phyloP scores from a whole-genome alignment of 495 filamentous ascomycete species.

The Xylona heveae region DNA sequence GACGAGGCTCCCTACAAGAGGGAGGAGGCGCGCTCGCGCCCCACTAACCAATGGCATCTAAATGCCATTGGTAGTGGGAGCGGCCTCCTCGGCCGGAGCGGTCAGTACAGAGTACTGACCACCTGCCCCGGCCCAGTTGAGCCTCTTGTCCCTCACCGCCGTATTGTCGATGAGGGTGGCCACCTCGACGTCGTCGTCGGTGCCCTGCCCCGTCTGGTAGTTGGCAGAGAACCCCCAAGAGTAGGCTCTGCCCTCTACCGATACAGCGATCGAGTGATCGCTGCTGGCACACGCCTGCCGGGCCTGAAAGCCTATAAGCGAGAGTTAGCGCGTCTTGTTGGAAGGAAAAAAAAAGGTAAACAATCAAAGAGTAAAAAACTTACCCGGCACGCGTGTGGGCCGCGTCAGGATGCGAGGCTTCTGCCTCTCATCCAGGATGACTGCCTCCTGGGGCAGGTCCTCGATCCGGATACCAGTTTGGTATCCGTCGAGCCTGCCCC shows the following conservation, averaged over 20 bases:
- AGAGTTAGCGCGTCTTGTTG: neutral
- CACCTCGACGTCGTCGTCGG: conserved; percentile 29
- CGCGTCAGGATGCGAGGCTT: conserved; percentile 33
- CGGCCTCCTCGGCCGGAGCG: conserved; percentile 8
- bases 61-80: too few relatives aligned
- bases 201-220: conserved; percentile 46
- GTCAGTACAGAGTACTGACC: conserved; percentile 45
- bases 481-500: conserved; percentile 45
- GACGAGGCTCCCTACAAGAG: too few relatives aligned
- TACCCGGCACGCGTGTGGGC: conserved; percentile 24
- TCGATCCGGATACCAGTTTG: conserved; percentile 34
- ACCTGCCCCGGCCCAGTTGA: conserved; percentile 36
- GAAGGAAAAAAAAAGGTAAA: neutral
- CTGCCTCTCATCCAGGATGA: conserved; percentile 31
- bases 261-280: conserved; percentile 39
- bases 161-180: conserved; percentile 42
- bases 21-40: too few relatives aligned
- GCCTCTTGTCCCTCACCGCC: conserved; percentile 32
- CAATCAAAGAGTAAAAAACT: conserved; percentile 1
- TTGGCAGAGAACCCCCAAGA: conserved; percentile 48
- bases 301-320: conserved; percentile 14
- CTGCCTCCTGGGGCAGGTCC: conserved; percentile 28
- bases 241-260: conserved; percentile 35
- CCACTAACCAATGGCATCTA: too few relatives aligned
- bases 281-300: conserved; percentile 22